Conservation (phyloP, 148 eudicot species). For the Camellia sinensis region DNA sequence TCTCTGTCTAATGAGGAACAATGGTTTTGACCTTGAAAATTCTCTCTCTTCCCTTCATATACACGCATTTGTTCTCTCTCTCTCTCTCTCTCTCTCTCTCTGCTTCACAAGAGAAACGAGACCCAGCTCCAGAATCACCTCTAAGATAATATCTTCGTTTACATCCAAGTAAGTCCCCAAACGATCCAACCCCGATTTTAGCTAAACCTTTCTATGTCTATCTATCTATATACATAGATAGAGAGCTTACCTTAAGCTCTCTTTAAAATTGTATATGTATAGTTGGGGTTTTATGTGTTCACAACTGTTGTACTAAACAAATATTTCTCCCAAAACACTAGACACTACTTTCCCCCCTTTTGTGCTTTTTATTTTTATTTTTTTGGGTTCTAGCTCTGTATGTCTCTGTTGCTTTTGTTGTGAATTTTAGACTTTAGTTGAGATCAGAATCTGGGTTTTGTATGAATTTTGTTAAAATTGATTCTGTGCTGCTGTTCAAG, state of each 20-base stretch:
- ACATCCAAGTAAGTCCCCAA: slow-evolving; percentile 25
- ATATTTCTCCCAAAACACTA: not conserved
- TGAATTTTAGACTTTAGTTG: slow-evolving; percentile 11
- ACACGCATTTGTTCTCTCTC: slow-evolving; percentile 2
- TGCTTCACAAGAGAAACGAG: not conserved
- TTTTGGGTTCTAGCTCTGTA: not conserved
- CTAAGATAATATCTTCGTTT: slow-evolving; percentile 8
- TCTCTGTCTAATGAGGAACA: slow-evolving; percentile 14
- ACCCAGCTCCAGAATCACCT: not conserved
- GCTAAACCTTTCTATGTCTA: no score
- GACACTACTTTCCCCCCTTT: not conserved
- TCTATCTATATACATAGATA: not conserved
- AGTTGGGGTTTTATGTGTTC: not conserved
- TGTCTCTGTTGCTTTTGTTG: slow-evolving; percentile 6
- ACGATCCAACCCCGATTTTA: not conserved
- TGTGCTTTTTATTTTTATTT: not conserved
- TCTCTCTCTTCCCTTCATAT: slow-evolving; percentile 15
- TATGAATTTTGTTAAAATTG: slow-evolving; percentile 28
- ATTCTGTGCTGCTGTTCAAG: slow-evolving; percentile 30
- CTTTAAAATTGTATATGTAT: not conserved
- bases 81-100: not conserved
- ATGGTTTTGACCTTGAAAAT: slow-evolving; percentile 46
- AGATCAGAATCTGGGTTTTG: slow-evolving; percentile 33
- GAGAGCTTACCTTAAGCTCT: not conserved
- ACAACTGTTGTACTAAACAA: not conserved